phyloP scores from a whole-genome alignment of 345 rosid genomes.

The Populus nigra region DNA sequence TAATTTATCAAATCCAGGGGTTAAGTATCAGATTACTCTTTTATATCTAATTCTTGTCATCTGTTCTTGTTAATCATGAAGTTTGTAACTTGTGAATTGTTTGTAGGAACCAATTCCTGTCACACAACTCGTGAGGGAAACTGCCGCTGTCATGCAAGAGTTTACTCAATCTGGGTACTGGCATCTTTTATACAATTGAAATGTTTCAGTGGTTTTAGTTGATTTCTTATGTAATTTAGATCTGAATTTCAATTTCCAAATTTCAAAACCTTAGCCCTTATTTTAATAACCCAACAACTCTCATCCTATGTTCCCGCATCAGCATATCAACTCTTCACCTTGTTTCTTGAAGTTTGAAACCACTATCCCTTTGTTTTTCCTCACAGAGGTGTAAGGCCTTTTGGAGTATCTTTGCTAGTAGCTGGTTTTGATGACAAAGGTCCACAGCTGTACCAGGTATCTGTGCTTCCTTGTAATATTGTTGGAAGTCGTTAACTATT shows the following conservation, averaged over 20 bases:
- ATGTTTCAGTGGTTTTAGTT: not conserved
- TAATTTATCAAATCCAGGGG: not conserved
- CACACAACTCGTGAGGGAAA: constrained; percentile 94
- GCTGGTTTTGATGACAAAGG: constrained; percentile 96
- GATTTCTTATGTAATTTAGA: not conserved
- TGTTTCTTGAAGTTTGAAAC: not conserved
- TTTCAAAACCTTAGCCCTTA: not conserved
- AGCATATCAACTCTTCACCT: not conserved
- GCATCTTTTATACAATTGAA: not conserved
- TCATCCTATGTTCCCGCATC: not conserved
- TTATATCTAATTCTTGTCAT: not conserved
- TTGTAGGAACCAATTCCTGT: constrained; percentile 95
- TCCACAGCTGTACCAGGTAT: constrained; percentile 90
- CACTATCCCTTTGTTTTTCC: constrained; percentile 4
- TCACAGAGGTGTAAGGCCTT: constrained; percentile 89
- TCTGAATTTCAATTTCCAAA: not conserved
- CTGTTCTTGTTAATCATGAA: not conserved
- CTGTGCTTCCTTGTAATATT: not conserved
- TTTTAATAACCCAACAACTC: not conserved
- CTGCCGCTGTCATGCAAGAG: constrained; percentile 98
- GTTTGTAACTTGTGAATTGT: not conserved
- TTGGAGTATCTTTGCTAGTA: constrained; percentile 87
- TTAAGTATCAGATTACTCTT: not conserved
- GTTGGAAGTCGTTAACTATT: not conserved
- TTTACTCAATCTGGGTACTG: constrained; percentile 96